Conservation (phyloP, 208 protist species). For the Wallacemonas sp. region DNA sequence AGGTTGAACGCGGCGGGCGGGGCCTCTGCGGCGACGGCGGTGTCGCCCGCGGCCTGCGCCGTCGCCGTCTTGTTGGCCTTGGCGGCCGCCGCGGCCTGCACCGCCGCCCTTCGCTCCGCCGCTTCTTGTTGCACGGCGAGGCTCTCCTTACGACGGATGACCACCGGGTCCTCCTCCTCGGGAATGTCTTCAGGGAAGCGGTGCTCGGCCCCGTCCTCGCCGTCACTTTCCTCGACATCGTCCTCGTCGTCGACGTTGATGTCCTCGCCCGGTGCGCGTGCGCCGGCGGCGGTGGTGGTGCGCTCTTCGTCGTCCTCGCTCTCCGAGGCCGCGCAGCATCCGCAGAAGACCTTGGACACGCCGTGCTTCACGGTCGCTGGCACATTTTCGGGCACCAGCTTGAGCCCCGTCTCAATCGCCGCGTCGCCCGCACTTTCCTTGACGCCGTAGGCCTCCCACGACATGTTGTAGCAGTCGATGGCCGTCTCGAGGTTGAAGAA, state of each 20-base stretch:
- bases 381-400: conserved; percentile 33
- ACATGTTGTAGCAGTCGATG: conserved; percentile 89
- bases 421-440: conserved; percentile 35
- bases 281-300: too few species aligned
- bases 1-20: too few species aligned
- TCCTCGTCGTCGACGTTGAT: not conserved
- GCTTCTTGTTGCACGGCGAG: not conserved
- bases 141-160: not conserved
- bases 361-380: conserved; percentile 33
- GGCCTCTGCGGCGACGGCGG: too few species aligned
- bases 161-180: conserved; percentile 1
- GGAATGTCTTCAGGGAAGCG: conserved; percentile 14
- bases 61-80: too few species aligned
- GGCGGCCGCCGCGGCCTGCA: too few species aligned
- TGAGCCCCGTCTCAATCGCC: conserved; percentile 33
- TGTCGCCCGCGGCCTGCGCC: too few species aligned
- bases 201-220: not conserved
- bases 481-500: conserved; percentile 90
- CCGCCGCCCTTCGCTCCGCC: not conserved
- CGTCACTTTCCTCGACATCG: not conserved
- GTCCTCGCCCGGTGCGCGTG: too few species aligned
- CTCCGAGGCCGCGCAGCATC: conserved; percentile 36
- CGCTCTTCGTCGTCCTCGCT: conserved; percentile 22
- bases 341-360: conserved; percentile 36
- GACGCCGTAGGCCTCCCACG: conserved; percentile 71